phyloP scores from a whole-genome alignment of 108 stramenopile species.

The Conticribra weissflogii region DNA sequence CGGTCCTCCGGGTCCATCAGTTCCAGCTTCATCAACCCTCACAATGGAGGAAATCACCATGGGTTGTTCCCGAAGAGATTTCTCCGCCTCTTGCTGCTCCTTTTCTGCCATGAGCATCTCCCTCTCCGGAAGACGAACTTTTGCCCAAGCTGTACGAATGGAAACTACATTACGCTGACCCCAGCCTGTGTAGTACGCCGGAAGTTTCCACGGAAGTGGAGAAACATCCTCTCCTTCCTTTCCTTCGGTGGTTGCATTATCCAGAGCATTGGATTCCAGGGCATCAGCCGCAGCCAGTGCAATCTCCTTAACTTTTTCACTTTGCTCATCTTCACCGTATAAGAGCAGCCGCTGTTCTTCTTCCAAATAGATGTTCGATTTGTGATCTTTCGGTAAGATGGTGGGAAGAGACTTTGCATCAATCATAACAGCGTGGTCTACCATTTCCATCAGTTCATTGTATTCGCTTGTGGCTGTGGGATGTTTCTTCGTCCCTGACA shows the following conservation, averaged over 20 bases:
- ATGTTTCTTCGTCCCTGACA: constrained; percentile 16
- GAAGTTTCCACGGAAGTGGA: constrained; percentile 20
- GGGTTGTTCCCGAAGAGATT: constrained; percentile 40
- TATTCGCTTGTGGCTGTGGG: constrained; percentile 48
- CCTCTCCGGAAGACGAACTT: constrained; percentile 63
- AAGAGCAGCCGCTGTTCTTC: constrained; percentile 71
- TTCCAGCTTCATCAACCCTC: constrained; percentile 2
- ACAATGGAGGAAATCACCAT: constrained; percentile 8
- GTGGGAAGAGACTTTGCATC: constrained; percentile 62
- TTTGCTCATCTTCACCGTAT: constrained; percentile 49
- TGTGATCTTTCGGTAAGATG: constrained; percentile 50
- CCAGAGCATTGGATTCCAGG: constrained; percentile 10
- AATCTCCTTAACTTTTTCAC: constrained; percentile 23
- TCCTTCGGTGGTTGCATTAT: constrained; percentile 14
- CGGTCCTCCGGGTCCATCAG: constrained; percentile 2
- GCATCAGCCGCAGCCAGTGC: constrained; percentile 25
- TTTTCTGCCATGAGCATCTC: constrained; percentile 33
- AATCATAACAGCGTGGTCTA: constrained; percentile 77
- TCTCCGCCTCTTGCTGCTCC: constrained; percentile 21
- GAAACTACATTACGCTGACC: constrained; percentile 67
- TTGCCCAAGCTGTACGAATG: constrained; percentile 72
- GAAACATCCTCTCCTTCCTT: constrained; percentile 39
- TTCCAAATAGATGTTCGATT: constrained; percentile 50
- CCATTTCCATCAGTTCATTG: constrained; percentile 70
- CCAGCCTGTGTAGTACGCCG: constrained; percentile 63